These are phyloP conservation scores for Calonectria montana DNA, from an alignment of 2,329 filamentous ascomycete genomes.

Conservation along the genomic window DNA sequence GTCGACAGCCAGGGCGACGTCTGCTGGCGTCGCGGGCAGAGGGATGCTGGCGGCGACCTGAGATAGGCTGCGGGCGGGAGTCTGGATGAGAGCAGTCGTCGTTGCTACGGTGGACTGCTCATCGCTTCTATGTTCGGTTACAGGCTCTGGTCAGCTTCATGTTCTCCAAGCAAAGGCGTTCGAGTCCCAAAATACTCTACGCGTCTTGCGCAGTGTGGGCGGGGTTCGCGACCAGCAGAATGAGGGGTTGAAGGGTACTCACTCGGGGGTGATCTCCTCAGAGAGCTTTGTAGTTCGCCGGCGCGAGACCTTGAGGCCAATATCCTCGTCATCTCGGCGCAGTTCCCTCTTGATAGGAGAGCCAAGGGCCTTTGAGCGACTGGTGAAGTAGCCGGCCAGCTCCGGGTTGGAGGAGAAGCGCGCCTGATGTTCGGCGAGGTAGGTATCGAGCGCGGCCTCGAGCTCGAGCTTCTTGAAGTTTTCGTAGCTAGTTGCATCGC, in stretches of 20 bases:
- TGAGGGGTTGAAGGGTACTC: slow-evolving; percentile 43
- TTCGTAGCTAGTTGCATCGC: slow-evolving; percentile 66
- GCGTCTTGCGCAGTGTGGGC: slow-evolving; percentile 22
- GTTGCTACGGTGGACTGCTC: slow-evolving; percentile 46
- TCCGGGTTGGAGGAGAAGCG: slow-evolving; percentile 71
- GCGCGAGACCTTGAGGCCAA: slow-evolving; percentile 57
- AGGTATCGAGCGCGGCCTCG: slow-evolving; percentile 78
- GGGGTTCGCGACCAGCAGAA: slow-evolving; percentile 21
- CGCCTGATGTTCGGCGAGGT: slow-evolving; percentile 75
- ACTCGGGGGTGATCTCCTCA: slow-evolving; percentile 60
- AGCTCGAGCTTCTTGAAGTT: slow-evolving; percentile 83
- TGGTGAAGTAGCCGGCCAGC: slow-evolving; percentile 81
- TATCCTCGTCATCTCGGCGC: slow-evolving; percentile 50
- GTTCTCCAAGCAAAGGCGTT: slow-evolving; percentile 1
- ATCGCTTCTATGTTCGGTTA: slow-evolving; percentile 40
- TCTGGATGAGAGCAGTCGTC: slow-evolving; percentile 60
- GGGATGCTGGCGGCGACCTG: slow-evolving; percentile 70
- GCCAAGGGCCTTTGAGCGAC: slow-evolving; percentile 67
- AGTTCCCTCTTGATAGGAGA: slow-evolving; percentile 72
- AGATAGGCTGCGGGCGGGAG: slow-evolving; percentile 63
- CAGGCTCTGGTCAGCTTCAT: slow-evolving; percentile 27
- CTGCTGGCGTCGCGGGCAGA: slow-evolving; percentile 84
- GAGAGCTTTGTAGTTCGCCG: slow-evolving; percentile 58
- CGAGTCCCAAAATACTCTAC: slow-evolving; percentile 9
- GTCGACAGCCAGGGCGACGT: slow-evolving; percentile 82